These are phyloP conservation scores for Calonectria hawksworthii DNA, from an alignment of 2,329 filamentous ascomycete genomes.

Conservation along the genomic window DNA sequence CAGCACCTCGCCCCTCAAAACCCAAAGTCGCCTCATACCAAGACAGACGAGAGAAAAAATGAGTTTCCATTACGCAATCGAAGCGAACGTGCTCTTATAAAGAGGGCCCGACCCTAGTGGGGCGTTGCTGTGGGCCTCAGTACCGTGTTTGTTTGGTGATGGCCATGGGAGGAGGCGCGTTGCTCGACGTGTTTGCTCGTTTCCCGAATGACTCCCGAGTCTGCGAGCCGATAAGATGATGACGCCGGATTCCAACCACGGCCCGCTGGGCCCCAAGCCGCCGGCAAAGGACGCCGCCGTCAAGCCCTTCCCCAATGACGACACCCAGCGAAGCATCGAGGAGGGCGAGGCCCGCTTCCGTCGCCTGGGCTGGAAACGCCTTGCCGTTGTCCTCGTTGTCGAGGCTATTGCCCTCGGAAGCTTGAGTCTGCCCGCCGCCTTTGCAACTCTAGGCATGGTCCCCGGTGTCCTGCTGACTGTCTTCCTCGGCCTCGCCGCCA, in stretches of 20 bases:
- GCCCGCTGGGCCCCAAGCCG: not conserved
- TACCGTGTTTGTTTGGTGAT: not conserved
- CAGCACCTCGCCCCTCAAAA: not conserved
- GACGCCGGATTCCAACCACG: not conserved
- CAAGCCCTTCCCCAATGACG: not conserved
- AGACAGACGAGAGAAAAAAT: not conserved
- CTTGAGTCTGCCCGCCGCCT: not conserved
- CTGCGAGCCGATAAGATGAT: not conserved
- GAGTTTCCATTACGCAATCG: not conserved
- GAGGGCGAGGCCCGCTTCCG: not conserved
- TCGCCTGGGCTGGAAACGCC: not conserved
- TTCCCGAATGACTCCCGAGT: not conserved
- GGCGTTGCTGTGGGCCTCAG: not conserved
- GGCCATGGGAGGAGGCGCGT: not conserved
- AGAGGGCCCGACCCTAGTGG: not conserved
- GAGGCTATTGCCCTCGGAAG: not conserved
- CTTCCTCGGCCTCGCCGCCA: not conserved
- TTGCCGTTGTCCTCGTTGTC: not conserved
- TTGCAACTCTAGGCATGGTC: not conserved
- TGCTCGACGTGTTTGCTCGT: not conserved
- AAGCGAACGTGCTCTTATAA: not conserved
- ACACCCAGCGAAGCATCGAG: not conserved
- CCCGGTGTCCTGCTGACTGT: not conserved
- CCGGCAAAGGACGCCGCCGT: not conserved
- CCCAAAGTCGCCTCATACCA: not conserved